A percentile compares a stretch with the other conserved stretches of the same genome.
Conservation (phyloP, 495 filamentous ascomycete genomes). For the Lindgomyces ingoldianus region DNA sequence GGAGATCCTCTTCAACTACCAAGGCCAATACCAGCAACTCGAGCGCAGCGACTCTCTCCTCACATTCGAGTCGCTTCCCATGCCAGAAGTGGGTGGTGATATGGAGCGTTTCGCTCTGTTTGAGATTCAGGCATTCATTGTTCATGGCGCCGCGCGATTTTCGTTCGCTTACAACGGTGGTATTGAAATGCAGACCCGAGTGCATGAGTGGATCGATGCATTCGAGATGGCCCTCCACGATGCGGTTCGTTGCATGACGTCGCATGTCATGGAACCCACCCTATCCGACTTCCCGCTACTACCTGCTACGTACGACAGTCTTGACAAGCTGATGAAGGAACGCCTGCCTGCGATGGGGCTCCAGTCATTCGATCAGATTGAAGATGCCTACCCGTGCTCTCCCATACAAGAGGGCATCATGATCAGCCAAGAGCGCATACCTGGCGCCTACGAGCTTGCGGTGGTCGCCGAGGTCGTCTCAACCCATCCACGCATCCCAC, state of each 20-base stretch:
- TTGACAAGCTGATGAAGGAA: not conserved
- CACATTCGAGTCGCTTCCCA: not conserved
- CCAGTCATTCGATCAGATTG: not conserved
- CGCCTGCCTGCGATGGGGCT: conserved; percentile 8
- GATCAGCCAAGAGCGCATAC: too few species aligned
- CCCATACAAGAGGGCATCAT: too few species aligned
- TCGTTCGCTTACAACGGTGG: conserved; percentile 9
- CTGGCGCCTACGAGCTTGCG: too few species aligned
- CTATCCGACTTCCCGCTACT: conserved; percentile 7
- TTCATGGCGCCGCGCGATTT: conserved; percentile 1
- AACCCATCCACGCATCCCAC: too few species aligned
- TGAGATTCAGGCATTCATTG: conserved; percentile 1
- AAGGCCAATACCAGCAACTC: conserved; percentile 19
- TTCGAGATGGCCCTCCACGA: not conserved
- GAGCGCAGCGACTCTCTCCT: conserved; percentile 1
- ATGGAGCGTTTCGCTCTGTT: conserved; percentile 11
- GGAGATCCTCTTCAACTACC: conserved; percentile 19
- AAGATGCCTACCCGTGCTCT: conserved; percentile 12
- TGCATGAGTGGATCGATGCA: conserved; percentile 4
- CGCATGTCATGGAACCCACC: not conserved
- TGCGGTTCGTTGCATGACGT: not conserved
- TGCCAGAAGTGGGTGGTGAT: too few species aligned
- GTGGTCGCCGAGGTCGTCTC: too few species aligned
- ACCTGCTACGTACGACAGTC: not conserved
- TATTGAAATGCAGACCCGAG: not conserved